Base-by-base conservation (phyloP, 2,329 filamentous ascomycete genomes). In the Lasiodiplodia hormozganensis region DNA sequence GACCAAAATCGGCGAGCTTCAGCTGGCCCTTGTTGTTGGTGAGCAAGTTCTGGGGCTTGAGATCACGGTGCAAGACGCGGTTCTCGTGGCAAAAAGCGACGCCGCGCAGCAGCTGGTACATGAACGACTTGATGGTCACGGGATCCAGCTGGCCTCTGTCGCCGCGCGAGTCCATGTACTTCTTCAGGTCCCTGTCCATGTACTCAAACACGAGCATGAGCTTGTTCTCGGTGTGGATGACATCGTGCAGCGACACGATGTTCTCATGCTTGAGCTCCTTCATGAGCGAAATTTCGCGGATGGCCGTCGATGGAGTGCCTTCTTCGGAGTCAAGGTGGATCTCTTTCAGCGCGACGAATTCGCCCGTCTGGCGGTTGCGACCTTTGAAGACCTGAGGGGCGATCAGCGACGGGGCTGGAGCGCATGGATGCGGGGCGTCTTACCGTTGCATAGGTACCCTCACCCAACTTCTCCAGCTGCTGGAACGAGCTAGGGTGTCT, bases 241-340 rank as follows among this genome's bases (percentile, higher is more conserved):
- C 96, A 85, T 99, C 96, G 86, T 98, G 93, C 5, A 99, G 89
- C 69, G 91, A 93, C 75, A 99, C 94, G 73, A 99, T 98, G 78
- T 97, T 98, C 80, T 97, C 94, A 82, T 99, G 96, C 82, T 98
- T 98, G 73, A 99, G 87, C 82, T 99, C 96, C 83, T 99, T 99
- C 96, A 99, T 98, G 68, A 99, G 87, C 1, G 94, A 97, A 76
- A 99, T 99, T 82, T 99, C 96, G 76, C 96, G 93, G 79, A 99
- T 99, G 57, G 96, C 96, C 0, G 96, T 99, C 64, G 92, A 96
- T 4, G 96, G 96, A 0, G 96, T 99, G 74, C 96, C 96, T 84
- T 99, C 96, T 84, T 99, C 96, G 62, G 93, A 97, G 81, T 99
- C 96, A 71, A 99, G 92, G 79, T 99, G 96, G 75, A 99, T 99